phyloP scores from a whole-genome alignment of 208 protist genomes.

The Leishmania amazonensis region DNA sequence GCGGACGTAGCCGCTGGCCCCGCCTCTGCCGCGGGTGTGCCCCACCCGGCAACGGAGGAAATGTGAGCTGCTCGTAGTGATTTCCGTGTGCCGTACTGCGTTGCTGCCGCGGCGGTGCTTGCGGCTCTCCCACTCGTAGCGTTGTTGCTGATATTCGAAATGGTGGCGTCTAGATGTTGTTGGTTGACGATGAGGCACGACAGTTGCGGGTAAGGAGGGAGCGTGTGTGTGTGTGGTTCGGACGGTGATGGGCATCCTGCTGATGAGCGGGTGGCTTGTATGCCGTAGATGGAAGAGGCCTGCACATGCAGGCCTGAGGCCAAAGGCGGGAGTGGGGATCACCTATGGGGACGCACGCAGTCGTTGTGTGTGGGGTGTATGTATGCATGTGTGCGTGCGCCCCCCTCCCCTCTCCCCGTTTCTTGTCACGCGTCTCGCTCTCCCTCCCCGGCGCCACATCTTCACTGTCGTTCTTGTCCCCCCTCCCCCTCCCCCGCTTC shows the following conservation, averaged over 20 bases:
- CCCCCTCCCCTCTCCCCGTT: not conserved
- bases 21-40: not conserved
- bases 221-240: too few relatives aligned
- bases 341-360: not conserved
- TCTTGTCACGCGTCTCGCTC: too few relatives aligned
- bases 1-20: slow-evolving; percentile 9
- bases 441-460: too few relatives aligned
- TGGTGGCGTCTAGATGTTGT: not conserved
- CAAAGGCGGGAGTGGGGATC: not conserved
- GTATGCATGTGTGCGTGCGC: not conserved
- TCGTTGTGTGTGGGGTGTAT: not conserved
- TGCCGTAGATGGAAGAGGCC: not conserved
- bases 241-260: not conserved
- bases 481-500: not conserved
- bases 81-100: not conserved
- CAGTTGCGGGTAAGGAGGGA: not conserved
- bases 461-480: not conserved
- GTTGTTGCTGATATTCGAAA: not conserved
- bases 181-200: not conserved
- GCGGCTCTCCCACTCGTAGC: not conserved
- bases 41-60: too few relatives aligned
- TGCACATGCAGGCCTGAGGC: not conserved
- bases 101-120: not conserved
- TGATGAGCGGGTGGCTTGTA: not conserved
- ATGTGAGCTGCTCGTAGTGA: not conserved